Percentiles rank a stretch among this genome's conserved stretches.
These are phyloP conservation scores for Chenopodium suecicum DNA, from an alignment of 148 eudicot species.

Conservation along the genomic window DNA sequence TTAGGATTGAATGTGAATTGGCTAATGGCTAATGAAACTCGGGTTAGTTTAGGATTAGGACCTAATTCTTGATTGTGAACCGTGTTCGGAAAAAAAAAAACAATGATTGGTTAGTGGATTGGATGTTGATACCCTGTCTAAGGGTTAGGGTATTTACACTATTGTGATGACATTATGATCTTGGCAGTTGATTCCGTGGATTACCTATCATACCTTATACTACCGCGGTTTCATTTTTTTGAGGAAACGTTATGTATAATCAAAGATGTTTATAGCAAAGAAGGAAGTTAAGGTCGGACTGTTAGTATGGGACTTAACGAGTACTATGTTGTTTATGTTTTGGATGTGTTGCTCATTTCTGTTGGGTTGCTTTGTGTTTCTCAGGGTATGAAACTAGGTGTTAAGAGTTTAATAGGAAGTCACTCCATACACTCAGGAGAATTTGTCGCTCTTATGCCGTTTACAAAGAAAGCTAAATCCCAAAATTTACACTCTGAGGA, in stretches of 20 bases:
- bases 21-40: not conserved
- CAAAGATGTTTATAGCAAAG: not conserved
- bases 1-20: not conserved
- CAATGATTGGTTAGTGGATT: not conserved
- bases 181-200: too few relatives aligned
- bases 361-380: constrained; percentile 12
- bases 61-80: not conserved
- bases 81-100: not conserved
- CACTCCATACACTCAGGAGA: constrained; percentile 42
- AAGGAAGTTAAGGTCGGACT: not conserved
- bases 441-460: constrained; percentile 73
- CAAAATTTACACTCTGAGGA: constrained; percentile 34
- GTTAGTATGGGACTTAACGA: not conserved
- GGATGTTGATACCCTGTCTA: not conserved
- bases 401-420: constrained; percentile 49
- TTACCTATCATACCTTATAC: not conserved
- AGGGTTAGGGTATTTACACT: not conserved
- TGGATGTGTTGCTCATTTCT: not conserved
- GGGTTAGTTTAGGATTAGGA: not conserved
- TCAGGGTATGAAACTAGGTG: constrained; percentile 51
- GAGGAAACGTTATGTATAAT: not conserved
- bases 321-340: not conserved
- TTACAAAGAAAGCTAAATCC: constrained; percentile 48
- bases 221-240: not conserved
- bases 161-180: not conserved